Percentiles rank a stretch among this genome's conserved stretches.
Conservation (phyloP, 2,329 filamentous ascomycete species). For the Cryphonectria carpinicola region DNA sequence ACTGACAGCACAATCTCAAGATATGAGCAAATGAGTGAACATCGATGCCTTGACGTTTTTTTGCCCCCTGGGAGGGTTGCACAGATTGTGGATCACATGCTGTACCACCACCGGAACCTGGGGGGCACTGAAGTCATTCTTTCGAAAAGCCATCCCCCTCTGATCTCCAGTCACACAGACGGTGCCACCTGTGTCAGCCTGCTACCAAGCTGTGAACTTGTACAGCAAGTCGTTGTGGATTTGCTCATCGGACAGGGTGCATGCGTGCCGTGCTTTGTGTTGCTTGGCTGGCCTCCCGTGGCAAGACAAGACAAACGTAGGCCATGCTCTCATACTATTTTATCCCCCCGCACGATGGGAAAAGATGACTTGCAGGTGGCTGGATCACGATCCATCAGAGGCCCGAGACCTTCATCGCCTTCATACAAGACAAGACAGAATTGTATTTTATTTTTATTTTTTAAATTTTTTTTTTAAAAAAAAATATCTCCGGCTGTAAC, state of each 20-base stretch:
- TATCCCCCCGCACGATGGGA: too few relatives aligned
- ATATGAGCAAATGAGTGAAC: neutral
- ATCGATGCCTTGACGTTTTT: neutral
- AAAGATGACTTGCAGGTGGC: neutral
- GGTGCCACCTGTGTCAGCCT: neutral
- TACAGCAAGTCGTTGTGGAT: too few relatives aligned
- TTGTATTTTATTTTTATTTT: too few relatives aligned
- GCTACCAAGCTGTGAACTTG: neutral
- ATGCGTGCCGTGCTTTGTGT: neutral
- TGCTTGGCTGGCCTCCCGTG: neutral
- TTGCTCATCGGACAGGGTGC: too few relatives aligned
- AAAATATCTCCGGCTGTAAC: neutral
- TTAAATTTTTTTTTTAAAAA: neutral
- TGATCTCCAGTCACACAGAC: neutral
- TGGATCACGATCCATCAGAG: neutral
- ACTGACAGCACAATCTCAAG: neutral
- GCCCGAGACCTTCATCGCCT: too few relatives aligned
- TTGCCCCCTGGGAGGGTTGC: neutral
- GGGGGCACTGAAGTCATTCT: neutral
- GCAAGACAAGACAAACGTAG: neutral
- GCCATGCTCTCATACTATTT: too few relatives aligned
- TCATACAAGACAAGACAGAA: neutral
- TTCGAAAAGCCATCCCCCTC: neutral
- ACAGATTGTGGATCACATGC: neutral
- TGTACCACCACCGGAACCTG: neutral